Evolutionary conservation across 1,284 basidiomycete genomes (phyloP), one percentile per base, ranked within the genome.

Genomic region (Vanrija sp.): DNA sequence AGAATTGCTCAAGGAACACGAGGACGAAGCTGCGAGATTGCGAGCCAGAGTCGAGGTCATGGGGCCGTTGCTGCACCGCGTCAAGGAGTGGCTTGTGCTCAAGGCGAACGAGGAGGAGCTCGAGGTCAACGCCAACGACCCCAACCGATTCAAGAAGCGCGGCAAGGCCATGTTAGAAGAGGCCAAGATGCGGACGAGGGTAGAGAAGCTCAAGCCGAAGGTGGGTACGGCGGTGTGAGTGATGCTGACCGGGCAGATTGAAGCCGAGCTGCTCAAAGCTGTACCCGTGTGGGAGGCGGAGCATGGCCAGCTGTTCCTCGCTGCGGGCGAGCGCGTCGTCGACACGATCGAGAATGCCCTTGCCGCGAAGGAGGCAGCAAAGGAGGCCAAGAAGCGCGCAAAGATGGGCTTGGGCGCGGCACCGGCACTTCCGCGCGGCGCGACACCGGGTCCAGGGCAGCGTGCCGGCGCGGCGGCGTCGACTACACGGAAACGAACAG

Each of bases 141-240:
- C 74, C 7, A 68, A 73, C 51, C 57, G 75, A 16, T 75, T 76
- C 58, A 69, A 66, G 51, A 68, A 67, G 45, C 59, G 74, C 85
- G 81, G 89, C 82, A 52, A 88, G 83, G 48, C 80, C 83, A 57
- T 98, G 45, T 77, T 98, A 45, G 81, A 90, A 45, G 95, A 99
- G 75, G 95, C 98, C 78, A 97, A 96, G 82, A 92, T 96, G 86
- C 82, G 95, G 49, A 98, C 97, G 76, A 80, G 94, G 12, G 91
- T 99, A n/a, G 83, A 83, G 59, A 88, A 90, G 69, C 87, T 96
- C 76, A 98, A 97, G 73, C 95, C 95, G 22, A 84, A 88, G 69
- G 93, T 95, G 66, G 57, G 85, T 58, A n/a, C 22, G 20, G 48
- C 4, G 25, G 20, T 20, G 15, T 37, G 45, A 3, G 9, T 10